Evolutionary conservation across 176 grass and related monocot species (phyloP).

Genomic region (Oryza brachyantha): DNA sequence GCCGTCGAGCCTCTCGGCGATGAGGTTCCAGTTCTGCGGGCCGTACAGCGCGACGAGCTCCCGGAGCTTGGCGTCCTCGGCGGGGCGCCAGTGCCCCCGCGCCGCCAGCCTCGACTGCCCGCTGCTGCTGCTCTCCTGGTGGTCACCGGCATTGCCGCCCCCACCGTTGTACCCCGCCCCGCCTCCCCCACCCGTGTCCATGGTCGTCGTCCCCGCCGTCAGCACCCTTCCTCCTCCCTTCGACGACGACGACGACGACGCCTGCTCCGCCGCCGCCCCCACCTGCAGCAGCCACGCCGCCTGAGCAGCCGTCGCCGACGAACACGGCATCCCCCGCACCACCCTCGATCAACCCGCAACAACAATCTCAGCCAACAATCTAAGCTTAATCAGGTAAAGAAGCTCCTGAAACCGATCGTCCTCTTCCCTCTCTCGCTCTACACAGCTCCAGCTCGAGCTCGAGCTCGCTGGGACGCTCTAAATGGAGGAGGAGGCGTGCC

Average conservation of each 20-base stretch:
- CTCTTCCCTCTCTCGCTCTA: too few species aligned
- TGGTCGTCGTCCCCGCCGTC: constrained; percentile 35
- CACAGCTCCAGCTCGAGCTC: not conserved
- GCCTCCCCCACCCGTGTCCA: constrained; percentile 39
- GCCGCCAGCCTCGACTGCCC: constrained; percentile 64
- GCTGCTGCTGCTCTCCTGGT: constrained; percentile 54
- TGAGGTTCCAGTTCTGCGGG: constrained; percentile 96
- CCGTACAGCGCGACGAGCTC: constrained; percentile 81
- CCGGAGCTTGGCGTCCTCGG: constrained; percentile 84
- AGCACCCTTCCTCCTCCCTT: constrained; percentile 42
- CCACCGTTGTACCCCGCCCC: constrained; percentile 26
- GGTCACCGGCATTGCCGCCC: constrained; percentile 28
- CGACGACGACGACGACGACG: constrained; percentile 53
- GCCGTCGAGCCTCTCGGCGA: constrained; percentile 83
- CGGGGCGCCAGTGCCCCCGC: constrained; percentile 85
- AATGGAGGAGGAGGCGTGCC: constrained; percentile 18
- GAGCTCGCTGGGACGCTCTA: not conserved
- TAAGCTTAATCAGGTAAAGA: too few species aligned
- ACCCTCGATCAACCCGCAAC: too few species aligned
- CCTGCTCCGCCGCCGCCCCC: constrained; percentile 25
- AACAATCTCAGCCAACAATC: too few species aligned
- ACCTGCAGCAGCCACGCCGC: constrained; percentile 45
- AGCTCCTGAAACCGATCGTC: too few species aligned
- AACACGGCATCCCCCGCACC: constrained; percentile 43
- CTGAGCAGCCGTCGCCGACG: constrained; percentile 23